Evolutionary conservation across 257 asterid species (phyloP), one percentile per base, ranked within the genome.

Genomic region (Ilex aquifolium): DNA sequence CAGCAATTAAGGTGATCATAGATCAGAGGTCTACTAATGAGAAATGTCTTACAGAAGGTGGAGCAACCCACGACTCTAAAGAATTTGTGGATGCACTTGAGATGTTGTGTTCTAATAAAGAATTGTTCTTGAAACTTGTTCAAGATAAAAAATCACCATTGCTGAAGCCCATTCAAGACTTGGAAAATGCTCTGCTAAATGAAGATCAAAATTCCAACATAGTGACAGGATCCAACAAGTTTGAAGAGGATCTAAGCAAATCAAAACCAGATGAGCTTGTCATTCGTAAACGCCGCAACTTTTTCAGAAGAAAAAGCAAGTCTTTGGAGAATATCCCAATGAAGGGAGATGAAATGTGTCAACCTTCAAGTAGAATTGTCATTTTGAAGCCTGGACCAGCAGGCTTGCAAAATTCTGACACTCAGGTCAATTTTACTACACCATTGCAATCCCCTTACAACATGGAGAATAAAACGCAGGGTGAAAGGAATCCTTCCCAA

Each of bases 231-330:
- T 63, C 86, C 62, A 62, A 53, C 64, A 60, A 59, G 51, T 50
- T 74, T 0, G 78, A 77, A 67, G 83, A 85, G 60, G 80, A 73
- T 56, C 74, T 64, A 15, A 48, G 31, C 30, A 64, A 57, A 64
- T 60, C 72, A 46, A 81, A 80, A 66, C 13, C 81, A 31, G 90
- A 77, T 67, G 90, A 84, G 53, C 61, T 15, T n/a, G 54, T 36
- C 42, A 69, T 63, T 64, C 84, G 65, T 46, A 88, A 88, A 61
- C 82, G 46, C 36, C 71, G 76, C 12, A 79, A 78, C 58, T 82
- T 90, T 75, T 85, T 87, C 72, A 72, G 87, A 48, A 78, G 96
- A 65, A 82, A 93, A 74, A 85, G 84, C 83, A 93, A 85, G 74
- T 87, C 97, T 64, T 76, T 80, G 27, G 97, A 83, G 29, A 64